phyloP scores from a whole-genome alignment of 768 basidiomycete genomes.

The Agrocybe praecox region DNA sequence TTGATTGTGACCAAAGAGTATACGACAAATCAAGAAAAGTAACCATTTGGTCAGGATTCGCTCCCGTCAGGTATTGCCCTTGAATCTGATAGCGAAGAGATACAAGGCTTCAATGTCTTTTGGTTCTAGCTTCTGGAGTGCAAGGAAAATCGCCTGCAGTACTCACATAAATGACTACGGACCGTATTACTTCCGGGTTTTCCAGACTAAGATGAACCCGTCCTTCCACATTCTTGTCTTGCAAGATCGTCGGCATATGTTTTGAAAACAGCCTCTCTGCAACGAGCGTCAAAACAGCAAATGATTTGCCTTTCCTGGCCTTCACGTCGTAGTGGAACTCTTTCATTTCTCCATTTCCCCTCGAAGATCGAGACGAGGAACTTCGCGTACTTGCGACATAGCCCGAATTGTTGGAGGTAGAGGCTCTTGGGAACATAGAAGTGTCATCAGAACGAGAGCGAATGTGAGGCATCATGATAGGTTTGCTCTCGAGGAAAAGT shows the following conservation, averaged over 20 bases:
- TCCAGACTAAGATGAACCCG: constrained; percentile 34
- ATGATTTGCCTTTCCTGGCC: constrained; percentile 34
- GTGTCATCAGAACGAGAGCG: background rate
- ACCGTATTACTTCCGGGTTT: constrained; percentile 46
- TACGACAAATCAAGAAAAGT: constrained; percentile 36
- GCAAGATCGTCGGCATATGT: constrained; percentile 33
- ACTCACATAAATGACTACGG: constrained; percentile 50
- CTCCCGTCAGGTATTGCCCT: constrained; percentile 17
- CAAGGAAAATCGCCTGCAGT: constrained; percentile 9
- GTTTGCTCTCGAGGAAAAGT: background rate
- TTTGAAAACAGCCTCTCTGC: constrained; percentile 43
- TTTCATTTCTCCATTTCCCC: constrained; percentile 17
- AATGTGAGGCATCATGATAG: background rate
- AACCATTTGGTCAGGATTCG: constrained; percentile 29
- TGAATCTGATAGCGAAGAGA: constrained; percentile 1
- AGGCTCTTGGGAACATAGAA: background rate
- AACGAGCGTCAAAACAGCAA: constrained; percentile 48
- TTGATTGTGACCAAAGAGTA: constrained; percentile 38
- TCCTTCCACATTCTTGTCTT: constrained; percentile 36
- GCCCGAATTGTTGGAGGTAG: constrained; percentile 15
- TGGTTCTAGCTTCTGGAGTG: too few species aligned
- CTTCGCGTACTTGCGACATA: constrained; percentile 14
- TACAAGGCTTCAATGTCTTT: background rate
- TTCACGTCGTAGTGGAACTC: constrained; percentile 29
- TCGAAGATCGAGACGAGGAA: background rate